Evolutionary conservation across 2,329 filamentous ascomycete genomes (phyloP).

Genomic region (Penicillium sp.): DNA sequence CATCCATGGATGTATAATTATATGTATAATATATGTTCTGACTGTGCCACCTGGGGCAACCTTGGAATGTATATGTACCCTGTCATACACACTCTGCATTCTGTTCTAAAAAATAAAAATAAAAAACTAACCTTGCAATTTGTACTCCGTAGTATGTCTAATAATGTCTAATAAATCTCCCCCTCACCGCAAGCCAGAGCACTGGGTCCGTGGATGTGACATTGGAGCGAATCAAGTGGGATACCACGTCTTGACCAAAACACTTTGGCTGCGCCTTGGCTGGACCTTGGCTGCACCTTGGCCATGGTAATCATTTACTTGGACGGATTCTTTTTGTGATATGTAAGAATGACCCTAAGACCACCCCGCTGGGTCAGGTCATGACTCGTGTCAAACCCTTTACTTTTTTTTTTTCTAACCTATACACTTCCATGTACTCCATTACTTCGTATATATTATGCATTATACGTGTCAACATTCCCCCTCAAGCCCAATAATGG

Average conservation of each 20-base stretch:
- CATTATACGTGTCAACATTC: background rate
- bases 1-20: no score
- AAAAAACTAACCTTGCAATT: background rate
- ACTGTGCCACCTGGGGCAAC: background rate
- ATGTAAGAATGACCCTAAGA: constrained; percentile 5
- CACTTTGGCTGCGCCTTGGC: no score
- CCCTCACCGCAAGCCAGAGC: constrained; percentile 7
- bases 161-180: background rate
- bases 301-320: background rate
- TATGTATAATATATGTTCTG: no score
- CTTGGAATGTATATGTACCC: background rate
- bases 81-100: background rate
- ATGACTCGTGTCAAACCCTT: background rate
- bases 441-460: background rate
- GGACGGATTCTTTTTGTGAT: background rate
- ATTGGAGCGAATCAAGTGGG: background rate
- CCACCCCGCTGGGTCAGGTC: background rate
- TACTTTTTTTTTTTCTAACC: background rate
- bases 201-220: background rate
- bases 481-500: background rate
- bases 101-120: background rate
- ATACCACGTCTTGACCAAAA: background rate
- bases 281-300: no score
- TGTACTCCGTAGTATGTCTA: background rate
- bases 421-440: background rate